Evolutionary conservation across 1,284 basidiomycete genomes (phyloP), one percentile per base, ranked within the genome.

Genomic region (Erythrobasidium hasegawianum): DNA sequence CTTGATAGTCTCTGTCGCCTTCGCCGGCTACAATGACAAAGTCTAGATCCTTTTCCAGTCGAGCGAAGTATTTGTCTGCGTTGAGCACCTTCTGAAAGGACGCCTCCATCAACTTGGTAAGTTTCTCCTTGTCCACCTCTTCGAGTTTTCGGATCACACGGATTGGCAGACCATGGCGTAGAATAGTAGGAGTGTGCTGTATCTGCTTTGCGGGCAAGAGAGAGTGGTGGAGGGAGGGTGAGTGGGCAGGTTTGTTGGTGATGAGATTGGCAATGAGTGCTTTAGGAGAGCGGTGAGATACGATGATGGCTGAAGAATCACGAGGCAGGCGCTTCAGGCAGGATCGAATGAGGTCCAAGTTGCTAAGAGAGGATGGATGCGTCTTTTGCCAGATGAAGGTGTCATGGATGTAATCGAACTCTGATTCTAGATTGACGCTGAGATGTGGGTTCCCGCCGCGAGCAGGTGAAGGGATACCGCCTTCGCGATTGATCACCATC

Each of bases 401-500:
- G 20, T 88, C 82, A 26, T 85, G 83, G 73, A 99, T 97, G 78
- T 90, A 88, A 45, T 85, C 79, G 75, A 85, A 89, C 77, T 99
- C 96, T 16, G 90, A 90, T 0, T 85, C 83, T 38, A 98, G 83
- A 77, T 99, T 99, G 82, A 99, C 88, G 69, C 95, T 86, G 40
- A 99, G 85, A 80, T 99, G 96, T 16, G 96, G 96, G 72, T 90
- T 84, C 50, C 96, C 96, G 16, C 84, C 85, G 22, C 96, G 89
- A 40, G 96, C 96, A 75, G 97, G 98, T 0, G 94, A 97, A 11
- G 96, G 96, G 1, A 98, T 88, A 33, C 96, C 96, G 20, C 96
- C 96, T 79, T 97, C 91, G 20, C 89, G 86, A 77, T 94, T 97
- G 78, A 99, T 97, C 76, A 98, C 88, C 87, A 99, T 94, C 69